These are phyloP conservation scores for Rhytidiadelphus loreus DNA, from an alignment of 225 moss, liverwort and hornwort species.

Conservation along the genomic window DNA sequence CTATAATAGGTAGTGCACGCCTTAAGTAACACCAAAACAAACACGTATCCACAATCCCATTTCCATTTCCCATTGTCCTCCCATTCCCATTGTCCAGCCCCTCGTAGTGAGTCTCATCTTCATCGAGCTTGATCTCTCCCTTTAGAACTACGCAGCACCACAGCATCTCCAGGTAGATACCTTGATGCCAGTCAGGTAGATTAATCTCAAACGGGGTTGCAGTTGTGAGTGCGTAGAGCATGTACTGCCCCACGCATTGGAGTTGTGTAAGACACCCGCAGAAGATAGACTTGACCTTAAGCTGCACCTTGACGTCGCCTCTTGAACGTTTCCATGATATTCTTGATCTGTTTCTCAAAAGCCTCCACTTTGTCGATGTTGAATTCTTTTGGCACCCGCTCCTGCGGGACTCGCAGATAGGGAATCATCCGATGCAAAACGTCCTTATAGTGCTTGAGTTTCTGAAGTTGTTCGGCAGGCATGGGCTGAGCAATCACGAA, in stretches of 20 bases:
- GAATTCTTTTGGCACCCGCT: slow-evolving; percentile 73
- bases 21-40: neutral
- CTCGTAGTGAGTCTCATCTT: neutral
- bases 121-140: neutral
- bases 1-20: neutral
- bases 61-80: neutral
- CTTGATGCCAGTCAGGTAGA: neutral
- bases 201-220: neutral
- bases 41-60: neutral
- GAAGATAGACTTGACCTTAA: neutral
- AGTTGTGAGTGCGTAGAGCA: neutral
- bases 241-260: neutral
- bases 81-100: neutral
- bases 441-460: slow-evolving; percentile 91
- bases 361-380: slow-evolving; percentile 84
- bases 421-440: slow-evolving; percentile 94
- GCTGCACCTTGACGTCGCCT: slow-evolving; percentile 27
- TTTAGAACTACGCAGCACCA: no score
- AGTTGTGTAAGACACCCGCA: neutral
- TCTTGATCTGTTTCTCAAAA: slow-evolving; percentile 84
- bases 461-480: slow-evolving; percentile 94
- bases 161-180: neutral
- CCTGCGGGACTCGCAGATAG: slow-evolving; percentile 64
- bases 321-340: slow-evolving; percentile 96
- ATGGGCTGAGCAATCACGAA: slow-evolving; percentile 45